These are phyloP conservation scores for Fraxinus anomala DNA, from an alignment of 257 asterid genomes.

Conservation along the genomic window DNA sequence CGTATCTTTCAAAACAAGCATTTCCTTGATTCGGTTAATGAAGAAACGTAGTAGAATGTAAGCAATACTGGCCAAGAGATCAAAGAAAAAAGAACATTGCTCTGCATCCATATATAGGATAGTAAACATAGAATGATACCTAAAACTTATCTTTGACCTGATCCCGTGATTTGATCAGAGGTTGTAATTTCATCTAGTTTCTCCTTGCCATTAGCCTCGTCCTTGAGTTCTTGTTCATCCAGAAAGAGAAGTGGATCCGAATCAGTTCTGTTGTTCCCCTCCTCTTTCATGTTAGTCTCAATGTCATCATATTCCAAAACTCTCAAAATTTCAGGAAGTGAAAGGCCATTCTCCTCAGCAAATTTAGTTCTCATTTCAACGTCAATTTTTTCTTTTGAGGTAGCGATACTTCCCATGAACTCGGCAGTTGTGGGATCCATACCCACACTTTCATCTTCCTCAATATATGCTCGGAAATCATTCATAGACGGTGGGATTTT, in stretches of 20 bases:
- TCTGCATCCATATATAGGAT: neutral
- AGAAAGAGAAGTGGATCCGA: conserved; percentile 34
- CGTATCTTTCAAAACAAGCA: neutral
- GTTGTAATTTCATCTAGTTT: conserved; percentile 27
- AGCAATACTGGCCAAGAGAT: neutral
- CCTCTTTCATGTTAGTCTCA: conserved; percentile 49
- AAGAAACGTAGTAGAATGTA: neutral
- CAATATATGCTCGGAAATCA: conserved; percentile 59
- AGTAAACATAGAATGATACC: conserved; percentile 26
- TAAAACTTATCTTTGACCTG: conserved; percentile 26
- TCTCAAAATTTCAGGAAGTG: conserved; percentile 67
- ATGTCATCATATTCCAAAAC: conserved; percentile 56
- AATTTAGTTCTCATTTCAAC: conserved; percentile 66
- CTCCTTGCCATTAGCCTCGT: conserved; percentile 26
- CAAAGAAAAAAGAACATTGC: neutral
- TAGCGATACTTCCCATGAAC: conserved; percentile 38
- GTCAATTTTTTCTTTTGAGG: conserved; percentile 74
- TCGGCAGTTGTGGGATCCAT: conserved; percentile 42
- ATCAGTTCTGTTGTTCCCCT: conserved; percentile 42
- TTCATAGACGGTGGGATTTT: conserved; percentile 69
- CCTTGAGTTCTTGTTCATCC: conserved; percentile 40
- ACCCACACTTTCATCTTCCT: conserved; percentile 52
- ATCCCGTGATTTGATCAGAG: conserved; percentile 36
- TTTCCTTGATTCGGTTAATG: neutral
- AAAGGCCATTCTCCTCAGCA: conserved; percentile 44